Conservation (phyloP, 495 filamentous ascomycete species). For the Annulohypoxylon nitens region DNA sequence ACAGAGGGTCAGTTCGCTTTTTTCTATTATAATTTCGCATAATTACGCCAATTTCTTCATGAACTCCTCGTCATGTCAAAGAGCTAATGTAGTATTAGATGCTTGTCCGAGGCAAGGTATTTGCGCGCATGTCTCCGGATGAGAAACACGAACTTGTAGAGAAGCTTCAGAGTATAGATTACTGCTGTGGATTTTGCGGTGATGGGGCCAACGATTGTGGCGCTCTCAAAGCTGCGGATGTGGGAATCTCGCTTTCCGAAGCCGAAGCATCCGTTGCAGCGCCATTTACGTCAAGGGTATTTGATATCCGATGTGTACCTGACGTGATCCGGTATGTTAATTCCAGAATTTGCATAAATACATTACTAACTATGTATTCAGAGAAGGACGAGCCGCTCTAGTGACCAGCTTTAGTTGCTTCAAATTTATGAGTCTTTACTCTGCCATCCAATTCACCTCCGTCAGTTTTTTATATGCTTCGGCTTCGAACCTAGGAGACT, state of each 20-base stretch:
- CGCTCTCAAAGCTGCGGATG: constrained; percentile 96
- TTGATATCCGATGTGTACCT: constrained; percentile 97
- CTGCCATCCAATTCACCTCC: constrained; percentile 98
- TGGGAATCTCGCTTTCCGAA: constrained; percentile 98
- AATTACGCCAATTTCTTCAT: not conserved
- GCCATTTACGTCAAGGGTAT: constrained; percentile 94
- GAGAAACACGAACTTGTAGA: constrained; percentile 99
- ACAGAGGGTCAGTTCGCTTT: constrained; percentile 66
- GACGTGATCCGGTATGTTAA: constrained; percentile 79
- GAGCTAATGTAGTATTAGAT: constrained; percentile 66
- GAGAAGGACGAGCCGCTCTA: constrained; percentile 92
- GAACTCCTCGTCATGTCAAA: not conserved
- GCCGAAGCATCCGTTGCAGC: constrained; percentile 98
- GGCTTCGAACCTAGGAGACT: constrained; percentile 96
- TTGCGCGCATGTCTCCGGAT: constrained; percentile 98
- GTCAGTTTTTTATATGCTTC: constrained; percentile 98
- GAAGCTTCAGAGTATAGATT: constrained; percentile 95
- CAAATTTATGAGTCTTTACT: constrained; percentile 99
- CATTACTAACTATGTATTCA: constrained; percentile 49
- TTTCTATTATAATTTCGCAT: not conserved
- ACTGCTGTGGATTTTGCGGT: constrained; percentile 96
- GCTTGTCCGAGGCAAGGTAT: constrained; percentile 92
- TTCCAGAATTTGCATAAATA: not conserved
- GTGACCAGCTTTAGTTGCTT: constrained; percentile 99
- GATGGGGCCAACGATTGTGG: constrained; percentile 99